A percentile compares a stretch with the other conserved stretches of the same genome.
Evolutionary conservation across 345 rosid genomes (phyloP).

Genomic region (Arabidopsis arenosa): DNA sequence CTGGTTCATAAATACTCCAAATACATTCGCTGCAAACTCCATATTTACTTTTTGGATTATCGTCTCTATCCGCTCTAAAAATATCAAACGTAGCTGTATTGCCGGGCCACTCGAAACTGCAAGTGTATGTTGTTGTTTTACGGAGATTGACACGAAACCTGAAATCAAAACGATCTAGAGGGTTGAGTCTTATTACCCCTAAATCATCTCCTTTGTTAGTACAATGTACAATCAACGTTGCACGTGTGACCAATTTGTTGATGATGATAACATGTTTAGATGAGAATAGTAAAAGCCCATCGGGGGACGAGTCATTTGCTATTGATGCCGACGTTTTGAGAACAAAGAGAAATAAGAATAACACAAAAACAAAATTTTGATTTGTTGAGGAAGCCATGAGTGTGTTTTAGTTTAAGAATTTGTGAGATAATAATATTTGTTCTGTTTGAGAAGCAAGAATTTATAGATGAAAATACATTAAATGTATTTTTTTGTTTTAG

Average conservation of each 20-base stretch:
- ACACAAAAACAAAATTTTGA: background rate
- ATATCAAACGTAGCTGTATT: background rate
- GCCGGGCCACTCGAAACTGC: conserved; percentile 4
- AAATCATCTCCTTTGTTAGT: conserved; percentile 2
- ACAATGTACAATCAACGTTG: conserved; percentile 21
- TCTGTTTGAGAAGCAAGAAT: background rate
- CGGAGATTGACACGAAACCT: conserved; percentile 21
- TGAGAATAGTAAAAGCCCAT: conserved; percentile 25
- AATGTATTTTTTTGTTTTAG: background rate
- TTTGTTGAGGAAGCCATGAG: background rate
- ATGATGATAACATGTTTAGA: conserved; percentile 17
- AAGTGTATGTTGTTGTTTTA: background rate
- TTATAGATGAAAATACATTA: background rate
- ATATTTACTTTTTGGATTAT: background rate
- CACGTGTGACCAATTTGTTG: conserved; percentile 8
- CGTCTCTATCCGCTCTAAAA: conserved; percentile 18
- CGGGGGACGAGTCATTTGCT: background rate
- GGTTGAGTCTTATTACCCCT: background rate
- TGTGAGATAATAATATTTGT: background rate
- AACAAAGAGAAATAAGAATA: background rate
- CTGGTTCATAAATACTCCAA: conserved; percentile 8
- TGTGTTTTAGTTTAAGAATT: background rate
- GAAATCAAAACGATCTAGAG: conserved; percentile 5
- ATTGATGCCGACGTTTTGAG: background rate
- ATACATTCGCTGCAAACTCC: conserved; percentile 10